phyloP scores from a whole-genome alignment of 139 green algal species.

The Micromonas commoda region DNA sequence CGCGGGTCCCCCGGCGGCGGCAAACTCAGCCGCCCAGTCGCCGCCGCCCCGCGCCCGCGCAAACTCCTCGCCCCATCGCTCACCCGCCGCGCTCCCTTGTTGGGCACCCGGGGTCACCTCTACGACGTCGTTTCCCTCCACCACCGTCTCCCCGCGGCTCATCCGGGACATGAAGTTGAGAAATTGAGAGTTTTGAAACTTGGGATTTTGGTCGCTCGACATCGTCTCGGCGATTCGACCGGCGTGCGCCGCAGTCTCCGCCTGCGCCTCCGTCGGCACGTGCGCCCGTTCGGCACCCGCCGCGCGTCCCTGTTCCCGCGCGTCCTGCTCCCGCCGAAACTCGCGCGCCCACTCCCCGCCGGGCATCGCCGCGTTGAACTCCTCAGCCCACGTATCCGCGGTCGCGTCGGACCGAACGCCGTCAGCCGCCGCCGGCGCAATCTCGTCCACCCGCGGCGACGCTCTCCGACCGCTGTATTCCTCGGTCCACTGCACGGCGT shows the following conservation, averaged over 20 bases:
- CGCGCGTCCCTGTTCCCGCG: too few relatives aligned
- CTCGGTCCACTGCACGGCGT: neutral
- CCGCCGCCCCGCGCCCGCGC: neutral
- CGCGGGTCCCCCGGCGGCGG: neutral
- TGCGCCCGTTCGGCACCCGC: too few relatives aligned
- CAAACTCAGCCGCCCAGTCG: constrained; percentile 10
- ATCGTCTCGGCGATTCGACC: constrained; percentile 18
- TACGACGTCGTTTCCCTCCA: constrained; percentile 1
- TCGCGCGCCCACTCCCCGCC: constrained; percentile 40
- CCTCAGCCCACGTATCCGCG: constrained; percentile 45
- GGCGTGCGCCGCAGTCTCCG: constrained; percentile 42
- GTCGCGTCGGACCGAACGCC: too few relatives aligned
- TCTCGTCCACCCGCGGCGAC: neutral
- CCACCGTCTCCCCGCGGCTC: constrained; percentile 48
- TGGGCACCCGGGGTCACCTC: neutral
- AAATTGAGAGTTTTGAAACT: constrained; percentile 85
- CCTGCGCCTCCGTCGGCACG: constrained; percentile 40
- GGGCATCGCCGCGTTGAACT: constrained; percentile 35
- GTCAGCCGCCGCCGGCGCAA: too few relatives aligned
- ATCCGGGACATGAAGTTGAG: constrained; percentile 94
- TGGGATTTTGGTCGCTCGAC: constrained; percentile 52
- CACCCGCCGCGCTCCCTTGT: neutral
- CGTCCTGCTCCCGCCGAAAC: constrained; percentile 34
- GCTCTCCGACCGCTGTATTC: neutral
- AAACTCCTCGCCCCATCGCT: constrained; percentile 14